Evolutionary conservation across 352 stramenopile genomes (phyloP).

Genomic region (Pseudoperonospora humuli): DNA sequence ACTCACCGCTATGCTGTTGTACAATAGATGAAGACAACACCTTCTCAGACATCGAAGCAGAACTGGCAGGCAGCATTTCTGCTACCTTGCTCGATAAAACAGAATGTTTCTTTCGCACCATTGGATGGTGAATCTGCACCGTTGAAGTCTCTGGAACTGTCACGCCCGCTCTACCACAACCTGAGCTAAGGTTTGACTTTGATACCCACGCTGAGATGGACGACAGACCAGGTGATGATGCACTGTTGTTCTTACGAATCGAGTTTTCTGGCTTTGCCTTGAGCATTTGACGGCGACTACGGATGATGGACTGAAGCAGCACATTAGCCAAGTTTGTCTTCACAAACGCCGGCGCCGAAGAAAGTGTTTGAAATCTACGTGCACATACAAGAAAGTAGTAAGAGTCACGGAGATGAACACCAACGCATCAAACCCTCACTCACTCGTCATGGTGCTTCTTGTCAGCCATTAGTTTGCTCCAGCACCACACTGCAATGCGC

Average conservation of each 20-base stretch:
- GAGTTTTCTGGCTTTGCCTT: constrained; percentile 43
- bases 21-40: constrained; percentile 14
- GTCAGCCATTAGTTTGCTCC: constrained; percentile 49
- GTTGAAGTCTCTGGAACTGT: constrained; percentile 1
- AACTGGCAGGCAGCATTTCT: constrained; percentile 3
- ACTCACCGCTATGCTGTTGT: constrained; percentile 14
- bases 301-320: constrained; percentile 59
- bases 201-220: constrained; percentile 35
- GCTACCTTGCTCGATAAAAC: constrained; percentile 5
- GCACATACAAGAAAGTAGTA: background rate
- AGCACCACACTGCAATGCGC: constrained; percentile 69
- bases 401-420: background rate
- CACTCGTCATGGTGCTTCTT: constrained; percentile 31
- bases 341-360: constrained; percentile 12
- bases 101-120: constrained; percentile 52
- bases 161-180: constrained; percentile 13
- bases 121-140: constrained; percentile 40
- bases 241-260: constrained; percentile 1
- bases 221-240: constrained; percentile 10
- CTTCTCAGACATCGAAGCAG: constrained; percentile 8
- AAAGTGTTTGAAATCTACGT: constrained; percentile 32
- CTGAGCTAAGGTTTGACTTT: constrained; percentile 26
- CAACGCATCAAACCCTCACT: constrained; percentile 16
- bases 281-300: constrained; percentile 68
- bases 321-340: constrained; percentile 36